Conservation (phyloP, 106 monocot genomes). For the Acanthochlamys bracteata region DNA sequence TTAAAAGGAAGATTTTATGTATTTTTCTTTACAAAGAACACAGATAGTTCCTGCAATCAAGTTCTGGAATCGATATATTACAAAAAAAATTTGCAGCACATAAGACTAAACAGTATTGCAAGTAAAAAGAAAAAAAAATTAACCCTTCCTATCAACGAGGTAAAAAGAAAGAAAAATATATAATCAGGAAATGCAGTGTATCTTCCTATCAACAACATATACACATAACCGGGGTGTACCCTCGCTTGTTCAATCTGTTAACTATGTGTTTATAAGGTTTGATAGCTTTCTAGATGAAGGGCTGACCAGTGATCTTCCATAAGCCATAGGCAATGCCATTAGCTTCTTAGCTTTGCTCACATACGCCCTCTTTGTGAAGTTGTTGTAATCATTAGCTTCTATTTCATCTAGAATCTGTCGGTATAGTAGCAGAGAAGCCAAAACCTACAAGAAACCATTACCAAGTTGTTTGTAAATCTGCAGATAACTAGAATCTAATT, state of each 20-base stretch:
- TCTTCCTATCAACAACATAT: no score
- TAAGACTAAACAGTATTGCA: no score
- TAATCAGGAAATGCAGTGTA: no score
- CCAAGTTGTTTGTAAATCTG: background rate
- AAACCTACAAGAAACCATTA: slow-evolving; percentile 47
- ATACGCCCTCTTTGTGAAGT: slow-evolving; percentile 96
- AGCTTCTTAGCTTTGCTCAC: slow-evolving; percentile 92
- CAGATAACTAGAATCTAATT: background rate
- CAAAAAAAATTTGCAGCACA: no score
- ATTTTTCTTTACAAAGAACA: no score
- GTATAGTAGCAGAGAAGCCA: slow-evolving; percentile 76
- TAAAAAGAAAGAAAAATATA: no score
- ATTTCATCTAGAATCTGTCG: slow-evolving; percentile 89
- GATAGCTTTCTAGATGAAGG: slow-evolving; percentile 30
- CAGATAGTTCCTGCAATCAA: no score
- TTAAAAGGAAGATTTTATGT: no score
- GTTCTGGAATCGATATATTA: no score
- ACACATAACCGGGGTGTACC: no score
- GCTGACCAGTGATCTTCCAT: slow-evolving; percentile 50
- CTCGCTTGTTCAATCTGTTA: background rate
- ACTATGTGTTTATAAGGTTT: slow-evolving; percentile 3
- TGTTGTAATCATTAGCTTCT: slow-evolving; percentile 91
- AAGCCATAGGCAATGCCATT: slow-evolving; percentile 61
- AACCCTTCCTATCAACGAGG: no score
- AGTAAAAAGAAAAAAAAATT: no score